Conservation (phyloP, 2,329 filamentous ascomycete genomes). For the Allantophomopsis cytisporea region DNA sequence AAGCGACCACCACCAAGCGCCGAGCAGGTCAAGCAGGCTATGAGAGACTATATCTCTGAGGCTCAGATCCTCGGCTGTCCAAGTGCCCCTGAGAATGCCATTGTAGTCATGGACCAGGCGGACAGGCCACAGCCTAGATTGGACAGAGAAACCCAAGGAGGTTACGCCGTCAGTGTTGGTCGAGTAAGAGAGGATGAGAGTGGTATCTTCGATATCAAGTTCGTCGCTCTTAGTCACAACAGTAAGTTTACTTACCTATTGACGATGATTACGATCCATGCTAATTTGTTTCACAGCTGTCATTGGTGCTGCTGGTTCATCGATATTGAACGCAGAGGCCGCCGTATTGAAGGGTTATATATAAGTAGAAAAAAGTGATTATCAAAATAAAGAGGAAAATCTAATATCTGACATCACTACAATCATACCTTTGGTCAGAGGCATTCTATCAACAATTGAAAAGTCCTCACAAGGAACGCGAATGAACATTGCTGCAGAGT, state of each 20-base stretch:
- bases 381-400: no score
- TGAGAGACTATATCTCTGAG: slow-evolving; percentile 72
- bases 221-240: slow-evolving; percentile 50
- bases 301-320: slow-evolving; percentile 91
- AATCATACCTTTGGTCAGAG: no score
- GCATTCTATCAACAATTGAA: no score
- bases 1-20: slow-evolving; percentile 60
- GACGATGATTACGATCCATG: no score
- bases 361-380: slow-evolving; percentile 21
- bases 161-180: slow-evolving; percentile 86
- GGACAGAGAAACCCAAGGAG: slow-evolving; percentile 71
- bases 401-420: no score
- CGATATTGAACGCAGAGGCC: slow-evolving; percentile 87
- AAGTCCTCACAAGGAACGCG: no score
- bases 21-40: slow-evolving; percentile 63
- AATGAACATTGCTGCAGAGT: no score
- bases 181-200: slow-evolving; percentile 75
- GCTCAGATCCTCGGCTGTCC: slow-evolving; percentile 75
- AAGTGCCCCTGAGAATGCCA: slow-evolving; percentile 69
- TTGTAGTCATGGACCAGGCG: slow-evolving; percentile 78
- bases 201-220: slow-evolving; percentile 88
- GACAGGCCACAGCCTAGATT: slow-evolving; percentile 86
- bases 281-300: slow-evolving; percentile 39
- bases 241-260: slow-evolving; percentile 27
- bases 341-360: slow-evolving; percentile 81